These are phyloP conservation scores for Carpinus viminea DNA, from an alignment of 306 rosid species.

Conservation along the genomic window DNA sequence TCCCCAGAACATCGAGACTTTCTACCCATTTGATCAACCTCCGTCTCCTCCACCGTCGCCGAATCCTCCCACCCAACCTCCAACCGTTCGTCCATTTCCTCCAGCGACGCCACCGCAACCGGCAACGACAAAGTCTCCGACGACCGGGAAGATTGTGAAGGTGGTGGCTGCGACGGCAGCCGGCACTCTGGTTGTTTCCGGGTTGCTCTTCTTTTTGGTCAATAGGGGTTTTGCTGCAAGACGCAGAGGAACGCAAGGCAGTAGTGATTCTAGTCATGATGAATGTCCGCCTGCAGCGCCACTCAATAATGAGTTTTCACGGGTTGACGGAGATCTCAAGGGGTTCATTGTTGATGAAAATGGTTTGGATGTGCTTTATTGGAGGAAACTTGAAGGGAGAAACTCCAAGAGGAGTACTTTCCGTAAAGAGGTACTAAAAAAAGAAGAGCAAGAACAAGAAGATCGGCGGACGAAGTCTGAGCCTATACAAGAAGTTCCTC, in stretches of 20 bases:
- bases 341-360: constrained; percentile 83
- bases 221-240: constrained; percentile 34
- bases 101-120: constrained; percentile 19
- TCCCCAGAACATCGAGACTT: constrained; percentile 74
- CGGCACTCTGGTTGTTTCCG: constrained; percentile 53
- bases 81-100: background rate
- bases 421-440: constrained; percentile 32
- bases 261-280: constrained; percentile 4
- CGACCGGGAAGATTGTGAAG: constrained; percentile 43
- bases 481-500: constrained; percentile 57
- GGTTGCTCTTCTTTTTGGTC: constrained; percentile 47
- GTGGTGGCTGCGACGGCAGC: constrained; percentile 73
- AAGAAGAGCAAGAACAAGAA: background rate
- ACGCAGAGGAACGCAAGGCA: constrained; percentile 28
- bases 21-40: constrained; percentile 37
- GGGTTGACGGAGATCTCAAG: constrained; percentile 53
- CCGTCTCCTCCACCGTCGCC: constrained; percentile 32
- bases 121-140: constrained; percentile 31
- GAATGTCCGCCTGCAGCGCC: constrained; percentile 36
- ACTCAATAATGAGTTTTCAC: constrained; percentile 33
- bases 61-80: constrained; percentile 7
- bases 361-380: constrained; percentile 90
- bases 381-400: constrained; percentile 68
- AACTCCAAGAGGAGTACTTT: constrained; percentile 29
- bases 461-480: constrained; percentile 23